Evolutionary conservation across 768 basidiomycete species (phyloP).

Genomic region (Chalciporus sphaerocephalus): DNA sequence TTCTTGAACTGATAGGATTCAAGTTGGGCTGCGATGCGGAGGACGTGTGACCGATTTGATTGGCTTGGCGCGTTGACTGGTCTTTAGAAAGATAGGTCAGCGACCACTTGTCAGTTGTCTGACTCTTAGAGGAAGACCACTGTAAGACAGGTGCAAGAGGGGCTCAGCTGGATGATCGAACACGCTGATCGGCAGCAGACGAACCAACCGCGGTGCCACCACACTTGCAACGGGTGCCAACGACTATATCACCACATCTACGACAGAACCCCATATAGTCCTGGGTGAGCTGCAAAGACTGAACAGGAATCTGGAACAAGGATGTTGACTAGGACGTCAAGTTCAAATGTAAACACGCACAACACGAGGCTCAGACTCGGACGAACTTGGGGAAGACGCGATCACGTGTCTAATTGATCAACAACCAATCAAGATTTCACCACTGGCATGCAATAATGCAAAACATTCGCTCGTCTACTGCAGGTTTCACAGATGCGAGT

Average conservation of each 20-base stretch:
- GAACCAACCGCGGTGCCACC: constrained; percentile 75
- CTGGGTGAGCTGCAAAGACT: neutral
- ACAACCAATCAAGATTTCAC: too few species aligned
- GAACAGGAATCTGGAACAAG: neutral
- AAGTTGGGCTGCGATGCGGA: constrained; percentile 10
- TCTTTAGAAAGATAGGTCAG: constrained; percentile 67
- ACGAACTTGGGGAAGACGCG: constrained; percentile 1
- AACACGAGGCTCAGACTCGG: constrained; percentile 7
- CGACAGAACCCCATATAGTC: constrained; percentile 77
- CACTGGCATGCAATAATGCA: too few species aligned
- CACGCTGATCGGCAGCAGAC: constrained; percentile 29
- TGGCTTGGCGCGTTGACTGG: constrained; percentile 36
- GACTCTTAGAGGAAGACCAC: constrained; percentile 47
- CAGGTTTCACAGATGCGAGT: too few species aligned
- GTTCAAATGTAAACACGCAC: constrained; percentile 5
- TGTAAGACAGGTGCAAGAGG: constrained; percentile 60
- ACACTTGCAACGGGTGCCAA: constrained; percentile 68
- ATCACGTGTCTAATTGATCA: constrained; percentile 19
- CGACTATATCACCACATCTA: constrained; percentile 79
- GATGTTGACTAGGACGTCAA: neutral
- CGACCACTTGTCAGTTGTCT: constrained; percentile 67
- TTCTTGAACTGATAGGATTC: constrained; percentile 6
- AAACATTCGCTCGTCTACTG: too few species aligned
- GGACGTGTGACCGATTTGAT: constrained; percentile 18
- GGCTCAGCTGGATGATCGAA: constrained; percentile 12